These are phyloP conservation scores for Aschersonia sp. DNA, from an alignment of 2,329 filamentous ascomycete genomes.

Conservation along the genomic window DNA sequence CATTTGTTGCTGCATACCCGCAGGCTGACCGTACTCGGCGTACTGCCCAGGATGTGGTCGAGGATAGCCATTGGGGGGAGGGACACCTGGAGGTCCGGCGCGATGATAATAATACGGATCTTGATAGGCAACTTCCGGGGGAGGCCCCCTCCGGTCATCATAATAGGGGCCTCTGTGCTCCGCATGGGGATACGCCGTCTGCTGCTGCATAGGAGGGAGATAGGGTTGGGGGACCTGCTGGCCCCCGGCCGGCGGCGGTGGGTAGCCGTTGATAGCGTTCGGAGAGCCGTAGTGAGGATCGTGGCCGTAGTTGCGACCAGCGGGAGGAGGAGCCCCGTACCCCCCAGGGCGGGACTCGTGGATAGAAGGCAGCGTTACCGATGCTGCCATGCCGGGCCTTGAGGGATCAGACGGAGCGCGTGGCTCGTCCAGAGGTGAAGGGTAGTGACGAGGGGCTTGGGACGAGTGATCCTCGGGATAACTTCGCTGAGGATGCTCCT, in stretches of 20 bases:
- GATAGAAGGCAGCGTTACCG: conserved; percentile 34
- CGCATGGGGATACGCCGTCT: conserved; percentile 21
- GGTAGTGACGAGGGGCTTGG: conserved; percentile 2
- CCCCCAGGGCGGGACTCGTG: conserved; percentile 25
- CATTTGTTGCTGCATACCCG: conserved; percentile 19
- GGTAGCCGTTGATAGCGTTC: conserved; percentile 30
- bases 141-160: conserved; percentile 16
- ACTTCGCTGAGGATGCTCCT: conserved; percentile 20
- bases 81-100: conserved; percentile 13
- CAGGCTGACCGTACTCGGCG: conserved; percentile 19
- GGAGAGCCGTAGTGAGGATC: conserved; percentile 27
- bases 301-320: conserved; percentile 15
- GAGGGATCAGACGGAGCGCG: conserved; percentile 6
- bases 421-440: conserved; percentile 7
- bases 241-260: conserved; percentile 20
- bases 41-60: conserved; percentile 16
- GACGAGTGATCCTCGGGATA: conserved; percentile 18
- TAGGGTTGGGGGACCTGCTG: conserved; percentile 16
- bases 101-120: conserved; percentile 22
- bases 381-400: conserved; percentile 24
- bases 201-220: conserved; percentile 23
- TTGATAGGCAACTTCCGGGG: conserved; percentile 13
- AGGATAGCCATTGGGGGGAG: conserved; percentile 13
- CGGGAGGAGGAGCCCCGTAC: conserved; percentile 19
- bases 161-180: conserved; percentile 25